Evolutionary conservation across 345 rosid genomes (phyloP).

Genomic region (Gossypium anomalum): DNA sequence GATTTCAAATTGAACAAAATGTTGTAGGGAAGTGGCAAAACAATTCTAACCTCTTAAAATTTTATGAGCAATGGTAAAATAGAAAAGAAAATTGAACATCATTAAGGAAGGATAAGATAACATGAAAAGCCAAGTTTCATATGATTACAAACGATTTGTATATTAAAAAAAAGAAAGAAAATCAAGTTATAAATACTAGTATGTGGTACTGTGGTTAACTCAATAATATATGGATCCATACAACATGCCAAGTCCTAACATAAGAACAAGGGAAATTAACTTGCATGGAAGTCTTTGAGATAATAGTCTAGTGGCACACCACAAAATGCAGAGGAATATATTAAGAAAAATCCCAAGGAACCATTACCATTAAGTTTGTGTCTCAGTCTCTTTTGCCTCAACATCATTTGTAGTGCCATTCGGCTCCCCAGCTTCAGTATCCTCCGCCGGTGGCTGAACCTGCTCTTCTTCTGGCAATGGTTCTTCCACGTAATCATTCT

Average conservation of each 20-base stretch:
- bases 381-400: constrained; percentile 46
- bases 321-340: not conserved
- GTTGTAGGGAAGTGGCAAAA: not conserved
- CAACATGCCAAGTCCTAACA: not conserved
- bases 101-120: too few relatives aligned
- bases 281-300: not conserved
- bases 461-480: constrained; percentile 87
- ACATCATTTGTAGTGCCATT: constrained; percentile 39
- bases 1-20: not conserved
- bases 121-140: not conserved
- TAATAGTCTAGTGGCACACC: not conserved
- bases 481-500: constrained; percentile 95
- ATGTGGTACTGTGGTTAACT: too few relatives aligned
- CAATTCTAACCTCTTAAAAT: not conserved
- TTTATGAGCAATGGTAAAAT: not conserved
- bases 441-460: constrained; percentile 72
- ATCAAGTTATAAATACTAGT: not conserved
- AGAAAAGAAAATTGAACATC: not conserved
- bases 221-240: too few relatives aligned
- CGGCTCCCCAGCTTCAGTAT: constrained; percentile 50
- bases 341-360: not conserved
- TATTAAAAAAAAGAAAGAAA: not conserved
- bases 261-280: not conserved
- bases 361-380: constrained; percentile 44
- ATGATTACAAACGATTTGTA: not conserved